Conservation (phyloP, 2,329 filamentous ascomycete genomes). For the Aspergillaceae sp. region DNA sequence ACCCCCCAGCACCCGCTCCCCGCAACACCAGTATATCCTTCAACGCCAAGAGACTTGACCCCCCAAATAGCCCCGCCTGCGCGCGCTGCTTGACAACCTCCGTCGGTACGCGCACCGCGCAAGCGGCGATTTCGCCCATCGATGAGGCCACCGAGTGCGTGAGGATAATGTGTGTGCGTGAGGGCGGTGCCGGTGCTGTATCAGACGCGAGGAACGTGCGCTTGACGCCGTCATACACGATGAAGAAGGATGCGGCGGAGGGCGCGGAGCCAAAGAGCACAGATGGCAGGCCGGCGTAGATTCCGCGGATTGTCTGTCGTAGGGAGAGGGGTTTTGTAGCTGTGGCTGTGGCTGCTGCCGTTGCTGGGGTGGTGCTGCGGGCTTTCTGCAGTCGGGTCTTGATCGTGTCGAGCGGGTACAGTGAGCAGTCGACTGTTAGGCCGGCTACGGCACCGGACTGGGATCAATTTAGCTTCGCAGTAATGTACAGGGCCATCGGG, state of each 20-base stretch:
- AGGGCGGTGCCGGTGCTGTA: slow-evolving; percentile 15
- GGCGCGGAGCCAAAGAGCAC: slow-evolving; percentile 87
- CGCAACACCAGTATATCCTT: slow-evolving; percentile 55
- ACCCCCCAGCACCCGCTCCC: slow-evolving; percentile 30
- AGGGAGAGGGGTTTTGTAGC: slow-evolving; percentile 51
- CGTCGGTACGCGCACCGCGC: slow-evolving; percentile 83
- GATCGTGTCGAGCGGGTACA: slow-evolving; percentile 96
- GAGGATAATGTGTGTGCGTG: slow-evolving; percentile 31
- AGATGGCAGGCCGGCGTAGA: slow-evolving; percentile 86
- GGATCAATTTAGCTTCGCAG: neutral
- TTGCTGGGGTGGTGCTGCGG: slow-evolving; percentile 49
- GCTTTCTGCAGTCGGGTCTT: slow-evolving; percentile 82
- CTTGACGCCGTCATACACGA: slow-evolving; percentile 78
- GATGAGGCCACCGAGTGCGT: slow-evolving; percentile 79
- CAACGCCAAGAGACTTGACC: slow-evolving; percentile 58
- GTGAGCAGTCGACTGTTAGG: slow-evolving; percentile 90
- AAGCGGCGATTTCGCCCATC: slow-evolving; percentile 83
- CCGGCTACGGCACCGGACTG: slow-evolving; percentile 83
- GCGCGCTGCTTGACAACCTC: slow-evolving; percentile 97
- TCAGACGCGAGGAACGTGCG: slow-evolving; percentile 32
- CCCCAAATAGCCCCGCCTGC: slow-evolving; percentile 75
- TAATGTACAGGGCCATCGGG: neutral
- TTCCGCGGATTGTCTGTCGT: slow-evolving; percentile 78
- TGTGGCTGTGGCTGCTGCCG: slow-evolving; percentile 25
- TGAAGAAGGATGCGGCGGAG: slow-evolving; percentile 94